Conservation (phyloP, 257 asterid genomes). For the Schizonepeta tenuifolia region DNA sequence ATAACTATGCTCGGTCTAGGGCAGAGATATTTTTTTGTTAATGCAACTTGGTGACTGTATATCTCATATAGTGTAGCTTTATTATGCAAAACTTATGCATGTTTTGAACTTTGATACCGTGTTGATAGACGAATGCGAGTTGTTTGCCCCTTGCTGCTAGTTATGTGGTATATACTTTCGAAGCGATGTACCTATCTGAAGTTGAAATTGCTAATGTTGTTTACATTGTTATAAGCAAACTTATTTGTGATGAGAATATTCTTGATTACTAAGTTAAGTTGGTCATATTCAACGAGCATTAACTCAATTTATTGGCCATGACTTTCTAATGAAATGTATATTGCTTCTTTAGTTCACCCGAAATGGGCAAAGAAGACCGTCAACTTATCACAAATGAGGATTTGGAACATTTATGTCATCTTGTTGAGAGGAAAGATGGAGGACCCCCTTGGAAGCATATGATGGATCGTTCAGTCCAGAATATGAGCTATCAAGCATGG, state of each 20-base stretch:
- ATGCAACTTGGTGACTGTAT: slow-evolving; percentile 16
- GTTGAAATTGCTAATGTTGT: slow-evolving; percentile 2
- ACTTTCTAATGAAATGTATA: slow-evolving; percentile 18
- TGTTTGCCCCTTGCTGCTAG: not conserved
- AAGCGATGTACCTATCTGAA: not conserved
- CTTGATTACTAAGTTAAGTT: not conserved
- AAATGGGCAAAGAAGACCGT: slow-evolving; percentile 39
- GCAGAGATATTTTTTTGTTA: not conserved
- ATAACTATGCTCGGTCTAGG: not conserved
- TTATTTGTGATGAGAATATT: not conserved
- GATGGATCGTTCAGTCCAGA: slow-evolving; percentile 75
- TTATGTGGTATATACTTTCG: not conserved
- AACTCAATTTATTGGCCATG: slow-evolving; percentile 25
- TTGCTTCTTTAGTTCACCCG: slow-evolving; percentile 48
- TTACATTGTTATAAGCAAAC: not conserved
- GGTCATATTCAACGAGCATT: not conserved
- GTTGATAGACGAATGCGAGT: slow-evolving; percentile 7
- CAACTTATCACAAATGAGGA: slow-evolving; percentile 55
- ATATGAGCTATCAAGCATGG: slow-evolving; percentile 95
- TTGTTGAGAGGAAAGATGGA: slow-evolving; percentile 85
- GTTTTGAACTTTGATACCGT: not conserved
- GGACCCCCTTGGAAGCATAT: slow-evolving; percentile 91
- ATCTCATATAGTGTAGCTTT: not conserved
- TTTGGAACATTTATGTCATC: slow-evolving; percentile 64
- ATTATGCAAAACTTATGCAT: not conserved